These are phyloP conservation scores for Alternaria sp. DNA, from an alignment of 2,329 filamentous ascomycete genomes.

Conservation along the genomic window DNA sequence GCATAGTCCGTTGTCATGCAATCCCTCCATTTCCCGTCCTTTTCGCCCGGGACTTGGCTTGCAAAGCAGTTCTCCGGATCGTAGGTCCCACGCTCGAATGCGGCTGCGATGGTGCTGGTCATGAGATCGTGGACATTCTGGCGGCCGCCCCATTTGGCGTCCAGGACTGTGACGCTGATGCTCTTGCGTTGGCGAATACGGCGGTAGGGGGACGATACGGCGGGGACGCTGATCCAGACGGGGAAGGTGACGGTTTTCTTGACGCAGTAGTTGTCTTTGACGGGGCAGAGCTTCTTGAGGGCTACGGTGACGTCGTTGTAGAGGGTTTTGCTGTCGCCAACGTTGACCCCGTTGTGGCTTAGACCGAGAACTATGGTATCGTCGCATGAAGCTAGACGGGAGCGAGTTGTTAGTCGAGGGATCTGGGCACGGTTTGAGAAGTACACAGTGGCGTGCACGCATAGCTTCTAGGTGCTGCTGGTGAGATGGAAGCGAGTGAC, in stretches of 20 bases:
- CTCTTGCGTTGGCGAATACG: no score
- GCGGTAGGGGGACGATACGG: no score
- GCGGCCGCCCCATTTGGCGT: neutral
- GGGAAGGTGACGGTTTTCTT: no score
- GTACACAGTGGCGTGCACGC: no score
- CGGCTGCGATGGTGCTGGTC: neutral
- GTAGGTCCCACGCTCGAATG: neutral
- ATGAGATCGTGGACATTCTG: neutral
- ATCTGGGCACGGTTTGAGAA: no score
- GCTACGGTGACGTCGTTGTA: neutral
- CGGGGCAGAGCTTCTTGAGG: neutral
- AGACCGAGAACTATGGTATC: neutral
- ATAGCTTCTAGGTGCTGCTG: no score
- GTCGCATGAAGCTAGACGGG: no score
- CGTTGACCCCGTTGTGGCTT: neutral
- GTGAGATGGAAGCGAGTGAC: no score
- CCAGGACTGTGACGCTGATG: neutral
- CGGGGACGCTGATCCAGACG: no score
- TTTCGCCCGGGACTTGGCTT: neutral
- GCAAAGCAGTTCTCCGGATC: neutral
- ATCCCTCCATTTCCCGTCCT: no score
- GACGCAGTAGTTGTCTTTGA: no score
- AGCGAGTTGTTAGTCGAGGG: no score
- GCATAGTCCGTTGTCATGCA: neutral
- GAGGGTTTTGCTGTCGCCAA: neutral